Percentiles rank a stretch among this genome's conserved stretches.
Conservation (phyloP, 1,139 yeast species). For the Kodamaea fungicola region DNA sequence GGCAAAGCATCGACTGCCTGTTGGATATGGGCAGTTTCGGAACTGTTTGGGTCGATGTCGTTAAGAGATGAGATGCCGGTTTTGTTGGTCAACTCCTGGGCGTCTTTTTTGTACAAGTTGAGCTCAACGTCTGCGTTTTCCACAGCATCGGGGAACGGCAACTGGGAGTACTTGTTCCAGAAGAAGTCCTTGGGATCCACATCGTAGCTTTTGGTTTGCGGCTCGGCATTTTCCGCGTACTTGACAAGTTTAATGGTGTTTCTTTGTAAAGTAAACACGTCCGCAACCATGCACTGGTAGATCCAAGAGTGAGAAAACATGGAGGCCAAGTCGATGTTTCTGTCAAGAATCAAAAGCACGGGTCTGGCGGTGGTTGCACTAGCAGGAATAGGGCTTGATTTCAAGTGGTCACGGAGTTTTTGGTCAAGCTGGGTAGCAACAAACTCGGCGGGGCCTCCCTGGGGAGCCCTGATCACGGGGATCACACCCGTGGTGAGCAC, state of each 20-base stretch:
- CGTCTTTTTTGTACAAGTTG: constrained; percentile 78
- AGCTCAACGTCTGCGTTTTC: constrained; percentile 89
- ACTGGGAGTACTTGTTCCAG: constrained; percentile 78
- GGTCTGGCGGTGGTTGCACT: constrained; percentile 38
- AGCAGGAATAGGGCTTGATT: constrained; percentile 24
- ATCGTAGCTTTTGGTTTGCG: constrained; percentile 61
- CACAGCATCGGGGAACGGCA: constrained; percentile 97
- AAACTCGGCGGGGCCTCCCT: constrained; percentile 94
- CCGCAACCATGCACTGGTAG: constrained; percentile 93
- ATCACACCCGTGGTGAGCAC: constrained; percentile 74
- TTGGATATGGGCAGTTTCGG: constrained; percentile 74
- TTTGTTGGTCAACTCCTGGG: constrained; percentile 75
- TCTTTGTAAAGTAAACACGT: constrained; percentile 76
- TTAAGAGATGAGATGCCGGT: constrained; percentile 70
- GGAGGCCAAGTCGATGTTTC: constrained; percentile 85
- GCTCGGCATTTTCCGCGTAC: constrained; percentile 31
- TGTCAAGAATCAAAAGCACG: constrained; percentile 77
- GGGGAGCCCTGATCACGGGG: constrained; percentile 87
- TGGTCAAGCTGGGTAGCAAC: constrained; percentile 84
- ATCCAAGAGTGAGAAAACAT: constrained; percentile 99
- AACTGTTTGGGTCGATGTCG: constrained; percentile 66
- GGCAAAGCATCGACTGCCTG: constrained; percentile 92
- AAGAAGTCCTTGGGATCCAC: constrained; percentile 91
- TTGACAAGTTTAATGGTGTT: constrained; percentile 58
- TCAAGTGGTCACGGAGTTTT: constrained; percentile 77